Base-by-base conservation (phyloP, 495 filamentous ascomycete genomes). In the Podospora didyma region DNA sequence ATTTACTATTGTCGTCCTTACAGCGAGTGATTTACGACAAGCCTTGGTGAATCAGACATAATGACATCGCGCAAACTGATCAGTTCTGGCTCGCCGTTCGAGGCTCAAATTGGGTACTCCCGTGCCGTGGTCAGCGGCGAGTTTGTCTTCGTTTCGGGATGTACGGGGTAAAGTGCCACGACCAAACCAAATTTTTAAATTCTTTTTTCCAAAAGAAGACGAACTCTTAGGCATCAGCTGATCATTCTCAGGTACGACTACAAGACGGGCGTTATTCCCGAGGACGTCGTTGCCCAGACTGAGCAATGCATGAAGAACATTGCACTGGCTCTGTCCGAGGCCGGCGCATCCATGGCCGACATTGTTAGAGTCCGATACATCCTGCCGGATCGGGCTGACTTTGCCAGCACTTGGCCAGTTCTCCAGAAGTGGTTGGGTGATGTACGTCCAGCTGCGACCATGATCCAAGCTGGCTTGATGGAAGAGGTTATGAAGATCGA, bases 401-500 rank as follows among this genome's bases (percentile, higher is more conserved):
- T 75, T 42, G 50, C 60, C 2, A 59, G 17, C 12, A 60, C 61
- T 7, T 72, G 69, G 70, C 70, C 67, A 7, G 65, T 71, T 1
- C 63, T 74, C 42, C 60, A 57, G 53, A 67, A 63, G 59, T 73
- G 69, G 69, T 53, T 74, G 21, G 70, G 70, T 6, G 45, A 65
- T 10, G 67, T 66, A 9, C 52, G 73, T 28, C 73, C 73, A 2
- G 71, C 72, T n/a, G 71, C 71, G 16, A 75, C 70, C 9, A 75
- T 75, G 71, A 57, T 75, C 9, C 65, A 69, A 49, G 65, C 73
- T 7, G 67, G 63, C 19, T 49, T 75, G 53, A 69, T 75, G 70
- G 63, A 72, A 53, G 70, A 71, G 54, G 65, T 48, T 49, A 75
- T 75, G 73, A 66, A 62, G 66, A 68, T 75, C 50, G 73, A 75